Evolutionary conservation across 257 asterid genomes (phyloP), one percentile per base, ranked within the genome.

Genomic region (Agastache rugosa): DNA sequence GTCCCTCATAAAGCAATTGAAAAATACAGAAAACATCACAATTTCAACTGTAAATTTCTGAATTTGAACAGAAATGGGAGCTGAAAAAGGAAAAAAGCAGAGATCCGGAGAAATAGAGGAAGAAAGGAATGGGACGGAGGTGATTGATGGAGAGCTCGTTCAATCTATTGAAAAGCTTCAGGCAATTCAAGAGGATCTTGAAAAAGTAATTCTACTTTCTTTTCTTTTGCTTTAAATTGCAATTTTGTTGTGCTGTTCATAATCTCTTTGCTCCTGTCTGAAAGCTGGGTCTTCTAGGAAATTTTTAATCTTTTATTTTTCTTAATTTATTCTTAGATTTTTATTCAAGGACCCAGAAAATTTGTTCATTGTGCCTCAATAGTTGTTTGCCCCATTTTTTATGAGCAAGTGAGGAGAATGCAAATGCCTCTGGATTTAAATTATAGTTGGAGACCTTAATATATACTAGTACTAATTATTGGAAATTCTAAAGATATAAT

Each of bases 171-270:
- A 90, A 73, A 90, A 86, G 85, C 88, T 92, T 77, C 98, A 90
- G 80, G 91, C 86, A 80, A 83, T 90, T 83, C 96, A 92, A 78
- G 98, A 90, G 31, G 98, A 92, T 71, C 97, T 92, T 27, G 98
- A 92, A 48, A 90, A 86, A 39, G 98, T 90, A 80, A 59, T 62
- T 56, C 50, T 50, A 3, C 54, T 63, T 74, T 61, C 9, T 65
- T 11, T 67, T 14, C 0, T 20, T 48, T 15, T 58, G 54, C 54
- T 64, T 29, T 42, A 6, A 22, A 0, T 60, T 35, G 37, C 54
- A 35, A 34, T 4, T 71, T 31, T 20, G 4, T 12, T 54, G 19
- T 35, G 45, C 53, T 39, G 34, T 60, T 27, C 44, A 9, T 55
- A 41, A 42, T 53, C 39, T 11, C 45, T 5, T 8, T 47, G 19